Conservation (phyloP, 1,139 yeast species). For the Scheffersomyces insectosa region DNA sequence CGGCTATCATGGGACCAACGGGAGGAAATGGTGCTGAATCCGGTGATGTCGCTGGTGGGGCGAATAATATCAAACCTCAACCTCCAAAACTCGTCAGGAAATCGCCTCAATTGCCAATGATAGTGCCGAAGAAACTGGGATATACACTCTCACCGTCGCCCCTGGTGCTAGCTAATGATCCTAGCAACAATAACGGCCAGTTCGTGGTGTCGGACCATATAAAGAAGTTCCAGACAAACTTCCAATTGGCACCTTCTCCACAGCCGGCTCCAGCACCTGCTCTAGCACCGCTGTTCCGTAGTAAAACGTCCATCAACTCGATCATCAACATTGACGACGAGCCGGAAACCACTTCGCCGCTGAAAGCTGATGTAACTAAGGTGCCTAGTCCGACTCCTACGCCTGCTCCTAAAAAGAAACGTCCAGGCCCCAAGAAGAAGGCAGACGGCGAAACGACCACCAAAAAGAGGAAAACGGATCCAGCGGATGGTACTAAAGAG, state of each 20-base stretch:
- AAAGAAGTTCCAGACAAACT: conserved; percentile 34
- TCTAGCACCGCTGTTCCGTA: conserved; percentile 5
- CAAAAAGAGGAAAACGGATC: conserved; percentile 18
- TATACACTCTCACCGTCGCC: conserved; percentile 7
- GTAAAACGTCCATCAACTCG: conserved; percentile 39
- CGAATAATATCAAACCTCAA: not conserved
- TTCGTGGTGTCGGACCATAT: conserved; percentile 23
- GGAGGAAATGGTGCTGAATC: not conserved
- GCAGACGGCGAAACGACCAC: conserved; percentile 9
- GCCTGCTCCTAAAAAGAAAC: conserved; percentile 8
- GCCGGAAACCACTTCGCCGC: conserved; percentile 8
- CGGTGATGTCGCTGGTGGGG: too few relatives aligned
- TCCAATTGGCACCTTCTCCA: conserved; percentile 13
- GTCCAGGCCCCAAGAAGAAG: conserved; percentile 5
- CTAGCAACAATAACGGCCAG: not conserved
- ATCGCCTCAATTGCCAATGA: conserved; percentile 11
- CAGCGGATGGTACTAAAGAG: conserved; percentile 8
- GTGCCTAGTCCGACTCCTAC: conserved; percentile 14
- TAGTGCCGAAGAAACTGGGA: conserved; percentile 10
- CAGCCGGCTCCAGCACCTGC: conserved; percentile 5
- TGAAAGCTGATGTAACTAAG: conserved; percentile 9
- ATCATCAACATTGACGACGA: conserved; percentile 39
- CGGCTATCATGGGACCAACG: not conserved
- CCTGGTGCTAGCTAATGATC: not conserved
- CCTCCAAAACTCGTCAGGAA: conserved; percentile 3